Evolutionary conservation across 1,284 basidiomycete species (phyloP).

Genomic region (Mycocalia duriaeana): DNA sequence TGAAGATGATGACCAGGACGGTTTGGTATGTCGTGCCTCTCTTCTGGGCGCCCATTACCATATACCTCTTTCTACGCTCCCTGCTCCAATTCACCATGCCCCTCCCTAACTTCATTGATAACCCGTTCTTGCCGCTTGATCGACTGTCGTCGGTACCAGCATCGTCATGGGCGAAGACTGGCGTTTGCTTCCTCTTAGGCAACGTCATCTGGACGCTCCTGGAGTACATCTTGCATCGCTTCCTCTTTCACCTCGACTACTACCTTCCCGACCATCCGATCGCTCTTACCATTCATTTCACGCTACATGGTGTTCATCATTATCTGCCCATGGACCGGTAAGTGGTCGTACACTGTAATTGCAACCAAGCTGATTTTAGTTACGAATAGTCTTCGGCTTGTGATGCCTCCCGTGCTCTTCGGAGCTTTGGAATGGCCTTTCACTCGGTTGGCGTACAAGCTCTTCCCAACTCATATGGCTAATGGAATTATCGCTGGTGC

Average conservation of each 20-base stretch:
- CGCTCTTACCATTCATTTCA: constrained; percentile 87
- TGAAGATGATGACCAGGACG: constrained; percentile 81
- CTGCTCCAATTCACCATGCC: constrained; percentile 75
- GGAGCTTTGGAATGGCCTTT: constrained; percentile 79
- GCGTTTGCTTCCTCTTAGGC: constrained; percentile 73
- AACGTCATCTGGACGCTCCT: constrained; percentile 93
- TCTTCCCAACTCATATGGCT: constrained; percentile 85
- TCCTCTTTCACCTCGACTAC: constrained; percentile 97
- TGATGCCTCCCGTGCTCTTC: constrained; percentile 96
- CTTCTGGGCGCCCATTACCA: constrained; percentile 88
- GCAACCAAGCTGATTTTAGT: not conserved
- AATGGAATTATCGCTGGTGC: constrained; percentile 93
- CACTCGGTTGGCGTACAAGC: constrained; percentile 76
- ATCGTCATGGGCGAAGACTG: constrained; percentile 43
- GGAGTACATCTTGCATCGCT: constrained; percentile 94
- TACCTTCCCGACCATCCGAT: constrained; percentile 79
- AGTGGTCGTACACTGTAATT: constrained; percentile 21
- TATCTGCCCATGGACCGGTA: constrained; percentile 95
- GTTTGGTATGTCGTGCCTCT: constrained; percentile 93
- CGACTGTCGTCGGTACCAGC: constrained; percentile 41
- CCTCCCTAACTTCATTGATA: constrained; percentile 49
- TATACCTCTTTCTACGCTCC: constrained; percentile 79
- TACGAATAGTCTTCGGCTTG: constrained; percentile 70
- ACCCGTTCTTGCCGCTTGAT: constrained; percentile 52
- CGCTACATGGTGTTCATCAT: constrained; percentile 95